Evolutionary conservation across 768 basidiomycete species (phyloP).

Genomic region (Hygrocybe punicea): DNA sequence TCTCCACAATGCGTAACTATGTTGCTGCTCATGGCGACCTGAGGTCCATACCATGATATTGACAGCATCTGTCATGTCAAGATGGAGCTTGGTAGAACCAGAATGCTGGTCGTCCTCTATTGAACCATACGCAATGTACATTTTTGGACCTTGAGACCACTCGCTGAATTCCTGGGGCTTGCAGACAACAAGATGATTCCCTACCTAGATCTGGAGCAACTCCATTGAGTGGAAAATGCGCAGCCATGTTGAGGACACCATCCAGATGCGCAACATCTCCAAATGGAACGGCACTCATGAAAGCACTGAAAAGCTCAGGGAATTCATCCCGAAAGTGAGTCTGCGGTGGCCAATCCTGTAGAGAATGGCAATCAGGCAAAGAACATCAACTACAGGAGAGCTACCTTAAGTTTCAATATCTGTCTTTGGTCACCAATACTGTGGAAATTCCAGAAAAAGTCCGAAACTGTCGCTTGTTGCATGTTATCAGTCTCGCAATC

Average conservation of each 20-base stretch:
- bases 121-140: constrained; percentile 67
- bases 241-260: constrained; percentile 62
- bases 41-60: constrained; percentile 64
- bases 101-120: constrained; percentile 48
- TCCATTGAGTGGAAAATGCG: constrained; percentile 59
- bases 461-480: constrained; percentile 27
- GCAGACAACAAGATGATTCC: constrained; percentile 4
- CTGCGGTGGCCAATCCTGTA: constrained; percentile 62
- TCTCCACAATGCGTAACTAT: constrained; percentile 69
- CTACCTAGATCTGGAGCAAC: constrained; percentile 56
- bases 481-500: constrained; percentile 49
- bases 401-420: constrained; percentile 8
- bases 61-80: constrained; percentile 69
- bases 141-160: constrained; percentile 53
- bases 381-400: not conserved
- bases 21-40: not conserved
- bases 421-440: not conserved
- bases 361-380: not conserved
- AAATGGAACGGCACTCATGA: constrained; percentile 57
- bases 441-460: constrained; percentile 2
- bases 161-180: not conserved
- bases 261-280: constrained; percentile 64
- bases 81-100: constrained; percentile 68
- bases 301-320: constrained; percentile 64
- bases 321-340: constrained; percentile 59